Base-by-base conservation (phyloP, 2,329 filamentous ascomycete genomes). In the Curvularia verruculosa region DNA sequence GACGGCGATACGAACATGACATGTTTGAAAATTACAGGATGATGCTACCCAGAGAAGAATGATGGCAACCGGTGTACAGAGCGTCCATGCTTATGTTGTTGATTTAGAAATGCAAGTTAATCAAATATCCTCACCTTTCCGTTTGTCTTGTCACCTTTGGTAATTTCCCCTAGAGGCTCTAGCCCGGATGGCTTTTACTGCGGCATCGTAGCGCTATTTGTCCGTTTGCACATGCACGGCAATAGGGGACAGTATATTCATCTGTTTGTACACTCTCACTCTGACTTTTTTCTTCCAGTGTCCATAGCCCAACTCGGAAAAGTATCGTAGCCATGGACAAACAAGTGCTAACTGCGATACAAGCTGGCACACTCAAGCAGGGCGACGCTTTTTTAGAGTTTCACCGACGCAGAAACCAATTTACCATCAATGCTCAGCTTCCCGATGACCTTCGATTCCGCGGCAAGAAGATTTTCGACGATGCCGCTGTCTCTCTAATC, bases 361-460 rank as follows among this genome's bases (percentile, higher is more conserved):
- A 9, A 4, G 21, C 52, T n/a, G 43, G 50, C 9, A 49, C 48
- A 9, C 52, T 59, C 12, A 15, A 31, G 19, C 19, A 52, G n/a
- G 13, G 10, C 3, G 24, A 10, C 5, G 31, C 46, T n/a, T 26
- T 52, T 12, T 10, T 10, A 4, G 36, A 52, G 29, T 37, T 58
- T 6, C 12, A 49, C 18, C 37, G 21, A 29, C 47, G 56, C 28
- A 51, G 23, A 24, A 12, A 37, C 5, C 29, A 18, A 13, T 34
- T 55, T 13, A 36, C 31, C n/a, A 28, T 9, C 12, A 34, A 51
- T 12, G 1, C 13, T 3, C 46, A 36, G 12, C 29, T 54, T 24
- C n/a, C 36, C 10, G 28, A 47, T 19, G 51, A 58, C 3, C 7
- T 54, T 9, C 51, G 18, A 7, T 18, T n/a, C 18, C 41, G 47